Percentiles rank a stretch among this genome's conserved stretches.
Conservation (phyloP, 192 early-diverging fungal species). For the Anaeromyces robustus region DNA sequence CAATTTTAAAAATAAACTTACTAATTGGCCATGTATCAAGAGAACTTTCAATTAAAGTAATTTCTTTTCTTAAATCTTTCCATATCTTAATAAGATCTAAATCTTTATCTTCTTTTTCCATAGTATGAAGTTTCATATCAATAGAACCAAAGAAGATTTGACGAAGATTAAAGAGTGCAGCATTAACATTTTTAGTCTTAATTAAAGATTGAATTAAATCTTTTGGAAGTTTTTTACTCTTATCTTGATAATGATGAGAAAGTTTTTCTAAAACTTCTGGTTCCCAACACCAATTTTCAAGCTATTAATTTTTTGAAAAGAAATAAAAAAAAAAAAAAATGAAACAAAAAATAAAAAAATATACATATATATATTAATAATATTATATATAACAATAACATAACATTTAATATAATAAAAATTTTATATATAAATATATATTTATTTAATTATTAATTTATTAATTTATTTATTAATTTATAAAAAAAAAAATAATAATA, state of each 20-base stretch:
- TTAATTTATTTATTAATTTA: too few species aligned
- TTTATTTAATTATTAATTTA: too few species aligned
- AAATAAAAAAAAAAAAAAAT: too few species aligned
- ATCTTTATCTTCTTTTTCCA: constrained; percentile 21
- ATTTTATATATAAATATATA: too few species aligned
- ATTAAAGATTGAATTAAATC: constrained; percentile 51
- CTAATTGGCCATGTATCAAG: neutral
- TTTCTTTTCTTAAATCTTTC: neutral
- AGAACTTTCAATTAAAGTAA: neutral
- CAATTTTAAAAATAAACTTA: neutral
- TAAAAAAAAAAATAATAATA: neutral
- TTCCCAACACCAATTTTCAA: constrained; percentile 20
- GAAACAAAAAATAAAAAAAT: too few species aligned
- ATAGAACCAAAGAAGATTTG: constrained; percentile 63
- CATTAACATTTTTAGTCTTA: constrained; percentile 58
- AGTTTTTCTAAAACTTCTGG: constrained; percentile 16
- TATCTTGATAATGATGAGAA: constrained; percentile 49
- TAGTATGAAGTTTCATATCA: constrained; percentile 61
- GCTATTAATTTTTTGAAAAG: too few species aligned
- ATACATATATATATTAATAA: too few species aligned
- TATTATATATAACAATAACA: too few species aligned
- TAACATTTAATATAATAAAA: too few species aligned
- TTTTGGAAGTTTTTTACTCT: constrained; percentile 51
- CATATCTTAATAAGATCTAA: constrained; percentile 9
- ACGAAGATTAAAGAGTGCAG: constrained; percentile 52